These are phyloP conservation scores for Trichoderma brevicompactum DNA, from an alignment of 2,329 filamentous ascomycete genomes.

Conservation along the genomic window DNA sequence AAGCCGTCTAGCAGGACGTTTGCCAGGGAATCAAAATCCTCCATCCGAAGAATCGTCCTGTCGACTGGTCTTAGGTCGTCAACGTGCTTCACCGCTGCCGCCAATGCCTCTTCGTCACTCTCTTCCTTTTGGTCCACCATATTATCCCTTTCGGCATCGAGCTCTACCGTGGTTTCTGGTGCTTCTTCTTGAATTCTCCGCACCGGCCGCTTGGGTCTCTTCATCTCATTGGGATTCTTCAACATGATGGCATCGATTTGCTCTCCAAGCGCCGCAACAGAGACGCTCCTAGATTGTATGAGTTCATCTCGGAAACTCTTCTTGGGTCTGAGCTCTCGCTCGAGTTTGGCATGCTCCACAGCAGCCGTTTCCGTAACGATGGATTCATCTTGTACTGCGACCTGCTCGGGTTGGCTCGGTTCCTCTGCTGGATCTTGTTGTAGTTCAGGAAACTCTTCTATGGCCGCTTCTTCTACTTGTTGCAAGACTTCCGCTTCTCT, in stretches of 20 bases:
- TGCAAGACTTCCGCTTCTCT: neutral
- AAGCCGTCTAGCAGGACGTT: constrained; percentile 51
- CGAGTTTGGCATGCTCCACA: neutral
- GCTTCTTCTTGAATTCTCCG: constrained; percentile 33
- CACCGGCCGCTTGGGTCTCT: constrained; percentile 29
- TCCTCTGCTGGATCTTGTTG: neutral
- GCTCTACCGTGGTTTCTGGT: constrained; percentile 22
- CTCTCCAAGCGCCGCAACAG: constrained; percentile 42
- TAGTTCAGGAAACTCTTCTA: neutral
- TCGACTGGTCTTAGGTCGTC: constrained; percentile 53
- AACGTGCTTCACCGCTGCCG: constrained; percentile 52
- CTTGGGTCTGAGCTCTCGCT: neutral
- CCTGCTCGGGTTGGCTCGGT: neutral
- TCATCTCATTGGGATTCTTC: constrained; percentile 44
- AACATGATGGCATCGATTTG: constrained; percentile 54
- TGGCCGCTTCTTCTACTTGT: neutral
- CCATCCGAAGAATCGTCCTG: constrained; percentile 43
- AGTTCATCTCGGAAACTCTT: constrained; percentile 36
- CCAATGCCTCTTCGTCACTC: constrained; percentile 34
- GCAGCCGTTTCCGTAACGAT: neutral
- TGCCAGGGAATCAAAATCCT: constrained; percentile 49
- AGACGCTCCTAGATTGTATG: constrained; percentile 39
- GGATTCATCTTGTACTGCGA: neutral
- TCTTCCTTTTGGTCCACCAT: constrained; percentile 38
- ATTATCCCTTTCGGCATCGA: constrained; percentile 40